Base-by-base conservation (phyloP, 2,329 filamentous ascomycete species). In the Parastagonospora nodorum region DNA sequence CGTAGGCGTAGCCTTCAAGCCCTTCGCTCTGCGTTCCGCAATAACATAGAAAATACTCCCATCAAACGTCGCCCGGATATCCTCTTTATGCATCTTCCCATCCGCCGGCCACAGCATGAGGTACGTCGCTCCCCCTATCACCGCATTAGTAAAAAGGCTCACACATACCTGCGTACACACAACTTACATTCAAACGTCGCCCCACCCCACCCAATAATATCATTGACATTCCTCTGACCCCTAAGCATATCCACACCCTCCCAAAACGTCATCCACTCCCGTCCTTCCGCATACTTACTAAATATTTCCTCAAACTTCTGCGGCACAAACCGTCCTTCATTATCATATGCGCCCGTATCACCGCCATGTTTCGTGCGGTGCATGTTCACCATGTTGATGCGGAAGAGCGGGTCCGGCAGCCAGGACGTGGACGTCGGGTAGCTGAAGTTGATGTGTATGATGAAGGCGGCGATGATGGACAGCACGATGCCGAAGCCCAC, bases 41-140 rank as follows among this genome's bases (percentile, higher is more conserved):
- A 67, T 60, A 9, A 45, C 57, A 15, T 79, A 78, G 55, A 81
- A 82, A 36, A 82, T 73, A 61, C 79, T 81, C 8, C 81, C 80
- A 63, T 83, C 80, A 57, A 78, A 83, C 5, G 82, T 69, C 7
- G 76, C 63, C n/a, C 80, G 65, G 14, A 83, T 74, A 45, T 86
- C 83, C 39, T 86, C 82, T 68, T 86, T 86, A 61, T 69, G 75
- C 69, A 85, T 77, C 43, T 74, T 72, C 0, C 83, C 83, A 61
- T 86, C 81, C 35, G 78, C 75, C 0, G 83, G 82, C 78, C 78
- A 81, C 5, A 84, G 68, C 38, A 86, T 70, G 12, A 84, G 59
- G 49, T 80, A 83, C 0, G 79, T 79, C 0, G 79, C 80, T 2
- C 76, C 58, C 76, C 77, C 77, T 75, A 60, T 4, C 7, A 39